Evolutionary conservation across 192 early-diverging fungal species (phyloP), one percentile per base, ranked within the genome.

Genomic region (Geosiphon pyriformis): DNA sequence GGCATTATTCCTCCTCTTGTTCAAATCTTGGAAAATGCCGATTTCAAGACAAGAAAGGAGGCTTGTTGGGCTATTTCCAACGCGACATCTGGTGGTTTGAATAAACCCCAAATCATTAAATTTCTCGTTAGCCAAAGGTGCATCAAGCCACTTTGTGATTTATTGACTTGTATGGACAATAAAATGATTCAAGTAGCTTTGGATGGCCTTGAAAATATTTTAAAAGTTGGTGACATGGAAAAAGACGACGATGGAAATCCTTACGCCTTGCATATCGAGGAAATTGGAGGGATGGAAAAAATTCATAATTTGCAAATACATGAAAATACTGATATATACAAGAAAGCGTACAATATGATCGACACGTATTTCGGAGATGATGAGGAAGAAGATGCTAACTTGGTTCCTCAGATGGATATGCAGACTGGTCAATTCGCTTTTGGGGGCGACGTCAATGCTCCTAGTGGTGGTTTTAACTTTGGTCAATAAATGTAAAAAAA

Each of bases 381-480:
- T 3, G 70, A 60, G 49, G 81, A 82, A 12, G 78, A 53, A 51
- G 65, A 66, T 52, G 69, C 53, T 30, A 69, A 55, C 27, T 33
- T 70, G 48, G 83, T 91, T 51, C 74, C 86, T 68, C 72, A 78
- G 69, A 57, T 59, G 35, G 71, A 75, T 53, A 32, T 53, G 23
- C 30, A 61, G 32, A 85, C 87, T 30, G 89, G 88, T 37, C 75
- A 79, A 55, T 95, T 90, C 68, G 79, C 80, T 63, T 93, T 95
- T 85, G 76, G 83, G 64, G 71, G 72, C 76, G 73, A 87, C 69
- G 80, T 87, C 18, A 63, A 76, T 34, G 80, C 69, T 22, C 90
- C 88, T 54, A 79, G 84, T 67, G 85, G 85, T 52, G 85, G 86
- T 56, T 92, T 89, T 81, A 79, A 87, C 74, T 92, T 92, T 89